Evolutionary conservation across 2,329 filamentous ascomycete genomes (phyloP).

Genomic region (Microascus cirrosus): DNA sequence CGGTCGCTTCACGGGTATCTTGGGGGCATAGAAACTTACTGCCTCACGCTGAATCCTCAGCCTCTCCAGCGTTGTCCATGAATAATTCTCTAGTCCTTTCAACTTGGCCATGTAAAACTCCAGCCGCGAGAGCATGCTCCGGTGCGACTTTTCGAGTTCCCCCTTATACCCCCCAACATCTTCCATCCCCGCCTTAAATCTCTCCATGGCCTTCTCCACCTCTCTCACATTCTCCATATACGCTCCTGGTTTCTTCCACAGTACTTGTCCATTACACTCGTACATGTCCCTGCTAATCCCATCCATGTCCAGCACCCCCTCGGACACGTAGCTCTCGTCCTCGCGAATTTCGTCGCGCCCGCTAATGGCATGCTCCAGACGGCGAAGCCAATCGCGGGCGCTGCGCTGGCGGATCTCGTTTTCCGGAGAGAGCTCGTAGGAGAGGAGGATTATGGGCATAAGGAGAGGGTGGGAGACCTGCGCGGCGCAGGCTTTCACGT

Average conservation of each 20-base stretch:
- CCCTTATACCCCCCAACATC: constrained; percentile 6
- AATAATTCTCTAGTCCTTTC: constrained; percentile 51
- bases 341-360: constrained; percentile 49
- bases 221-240: constrained; percentile 41
- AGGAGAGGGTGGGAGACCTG: constrained; percentile 48
- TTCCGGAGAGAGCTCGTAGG: constrained; percentile 41
- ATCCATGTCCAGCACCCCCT: constrained; percentile 43
- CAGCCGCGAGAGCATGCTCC: constrained; percentile 39
- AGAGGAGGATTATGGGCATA: constrained; percentile 45
- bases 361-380: constrained; percentile 49
- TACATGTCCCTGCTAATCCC: constrained; percentile 50
- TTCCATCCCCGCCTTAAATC: constrained; percentile 21
- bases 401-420: constrained; percentile 52
- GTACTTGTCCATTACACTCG: constrained; percentile 50
- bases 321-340: constrained; percentile 39
- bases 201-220: constrained; percentile 34
- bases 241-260: constrained; percentile 53
- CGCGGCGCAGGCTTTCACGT: constrained; percentile 34
- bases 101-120: constrained; percentile 52
- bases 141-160: constrained; percentile 33
- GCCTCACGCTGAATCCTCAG: constrained; percentile 51
- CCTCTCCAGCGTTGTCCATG: constrained; percentile 48
- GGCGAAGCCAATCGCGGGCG: constrained; percentile 50
- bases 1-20: not conserved
- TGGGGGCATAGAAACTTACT: constrained; percentile 24